phyloP scores from a whole-genome alignment of 1,284 basidiomycete genomes.

The Tilletia indica region DNA sequence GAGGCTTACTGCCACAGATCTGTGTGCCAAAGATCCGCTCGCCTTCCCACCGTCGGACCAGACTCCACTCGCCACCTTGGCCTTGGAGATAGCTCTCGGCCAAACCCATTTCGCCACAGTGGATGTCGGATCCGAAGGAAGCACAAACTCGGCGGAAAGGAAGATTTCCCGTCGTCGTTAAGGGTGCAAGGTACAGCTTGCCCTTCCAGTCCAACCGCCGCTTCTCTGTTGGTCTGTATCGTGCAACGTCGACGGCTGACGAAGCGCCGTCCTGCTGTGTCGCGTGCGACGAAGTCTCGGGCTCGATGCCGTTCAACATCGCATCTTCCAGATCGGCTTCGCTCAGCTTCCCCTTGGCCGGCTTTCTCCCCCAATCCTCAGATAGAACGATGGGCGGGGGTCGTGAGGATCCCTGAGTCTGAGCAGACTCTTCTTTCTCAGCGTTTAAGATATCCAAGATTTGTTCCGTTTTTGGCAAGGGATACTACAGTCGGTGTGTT shows the following conservation, averaged over 20 bases:
- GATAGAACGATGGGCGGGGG: neutral
- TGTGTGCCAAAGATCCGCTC: constrained; percentile 91
- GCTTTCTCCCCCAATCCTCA: neutral
- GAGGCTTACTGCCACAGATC: constrained; percentile 60
- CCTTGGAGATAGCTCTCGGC: constrained; percentile 46
- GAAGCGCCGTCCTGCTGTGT: constrained; percentile 26
- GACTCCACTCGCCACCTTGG: constrained; percentile 48
- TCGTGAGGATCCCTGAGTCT: neutral
- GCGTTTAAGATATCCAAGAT: constrained; percentile 31
- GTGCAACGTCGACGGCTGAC: constrained; percentile 59
- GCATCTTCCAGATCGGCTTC: constrained; percentile 41
- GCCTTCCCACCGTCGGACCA: constrained; percentile 66
- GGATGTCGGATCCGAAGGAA: constrained; percentile 85
- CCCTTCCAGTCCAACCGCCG: constrained; percentile 76
- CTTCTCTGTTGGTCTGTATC: constrained; percentile 76
- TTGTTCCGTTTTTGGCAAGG: constrained; percentile 36
- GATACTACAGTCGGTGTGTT: constrained; percentile 29
- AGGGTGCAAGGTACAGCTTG: constrained; percentile 86
- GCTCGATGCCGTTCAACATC: constrained; percentile 25
- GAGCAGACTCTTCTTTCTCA: constrained; percentile 28
- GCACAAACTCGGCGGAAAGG: constrained; percentile 89
- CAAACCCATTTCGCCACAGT: constrained; percentile 79
- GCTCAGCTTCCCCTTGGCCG: constrained; percentile 27
- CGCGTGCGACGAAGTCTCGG: neutral
- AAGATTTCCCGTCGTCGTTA: constrained; percentile 93